These are phyloP conservation scores for Allium sativum DNA, from an alignment of 106 monocot genomes.

Conservation along the genomic window DNA sequence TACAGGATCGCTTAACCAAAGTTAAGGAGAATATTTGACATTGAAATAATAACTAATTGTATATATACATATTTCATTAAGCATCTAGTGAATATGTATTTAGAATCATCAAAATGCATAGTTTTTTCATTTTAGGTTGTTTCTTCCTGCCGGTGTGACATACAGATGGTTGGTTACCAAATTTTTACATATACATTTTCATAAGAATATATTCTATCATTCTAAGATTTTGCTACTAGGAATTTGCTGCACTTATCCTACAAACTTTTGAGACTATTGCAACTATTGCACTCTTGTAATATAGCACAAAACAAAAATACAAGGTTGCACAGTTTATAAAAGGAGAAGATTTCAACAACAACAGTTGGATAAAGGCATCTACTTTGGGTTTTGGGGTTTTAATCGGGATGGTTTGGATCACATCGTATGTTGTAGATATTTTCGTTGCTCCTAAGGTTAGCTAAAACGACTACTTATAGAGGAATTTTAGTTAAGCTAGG, in stretches of 20 bases:
- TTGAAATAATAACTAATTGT: too few relatives aligned
- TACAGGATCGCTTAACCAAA: too few relatives aligned
- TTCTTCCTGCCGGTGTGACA: too few relatives aligned
- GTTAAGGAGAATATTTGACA: too few relatives aligned
- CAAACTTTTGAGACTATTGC: conserved; percentile 43
- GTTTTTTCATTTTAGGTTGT: too few relatives aligned
- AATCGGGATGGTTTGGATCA: conserved; percentile 29
- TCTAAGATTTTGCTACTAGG: conserved; percentile 18
- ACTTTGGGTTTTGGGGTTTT: conserved; percentile 35
- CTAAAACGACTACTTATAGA: too few relatives aligned
- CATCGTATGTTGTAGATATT: conserved; percentile 46
- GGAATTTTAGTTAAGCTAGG: too few relatives aligned
- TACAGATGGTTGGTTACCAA: conserved; percentile 33
- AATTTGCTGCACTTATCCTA: conserved; percentile 25
- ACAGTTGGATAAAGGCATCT: conserved; percentile 47
- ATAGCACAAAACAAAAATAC: conserved; percentile 20
- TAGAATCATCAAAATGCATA: too few relatives aligned
- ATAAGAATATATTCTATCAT: not conserved
- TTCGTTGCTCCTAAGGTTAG: conserved; percentile 61
- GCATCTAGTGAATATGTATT: too few relatives aligned
- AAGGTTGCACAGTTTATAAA: conserved; percentile 28
- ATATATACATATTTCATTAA: too few relatives aligned
- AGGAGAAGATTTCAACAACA: conserved; percentile 19
- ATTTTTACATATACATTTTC: too few relatives aligned
- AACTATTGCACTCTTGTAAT: conserved; percentile 35